These are phyloP conservation scores for Magnusiomyces tetraspermus DNA, from an alignment of 1,139 yeast genomes.

Conservation along the genomic window DNA sequence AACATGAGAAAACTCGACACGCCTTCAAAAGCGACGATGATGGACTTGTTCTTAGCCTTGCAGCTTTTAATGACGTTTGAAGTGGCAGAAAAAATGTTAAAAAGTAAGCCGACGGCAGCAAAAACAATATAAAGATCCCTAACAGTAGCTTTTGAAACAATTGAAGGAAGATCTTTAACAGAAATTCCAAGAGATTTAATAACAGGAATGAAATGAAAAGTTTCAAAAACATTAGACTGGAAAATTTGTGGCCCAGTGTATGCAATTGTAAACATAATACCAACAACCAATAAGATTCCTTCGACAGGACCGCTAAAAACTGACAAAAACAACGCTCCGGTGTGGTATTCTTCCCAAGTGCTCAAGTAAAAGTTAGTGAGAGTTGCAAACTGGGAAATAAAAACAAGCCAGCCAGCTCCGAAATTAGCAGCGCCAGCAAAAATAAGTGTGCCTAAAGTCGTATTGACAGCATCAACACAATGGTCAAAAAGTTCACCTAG, in stretches of 20 bases:
- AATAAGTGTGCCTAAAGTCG: constrained; percentile 66
- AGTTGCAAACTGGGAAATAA: constrained; percentile 65
- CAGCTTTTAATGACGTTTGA: constrained; percentile 55
- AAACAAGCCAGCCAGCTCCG: constrained; percentile 57
- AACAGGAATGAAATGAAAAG: constrained; percentile 18
- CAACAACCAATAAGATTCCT: constrained; percentile 64
- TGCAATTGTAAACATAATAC: constrained; percentile 53
- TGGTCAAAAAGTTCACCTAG: constrained; percentile 92
- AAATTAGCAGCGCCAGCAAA: constrained; percentile 65
- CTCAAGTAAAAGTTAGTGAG: constrained; percentile 73
- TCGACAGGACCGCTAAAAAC: constrained; percentile 92
- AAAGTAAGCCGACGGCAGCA: constrained; percentile 51
- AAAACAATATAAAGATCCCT: constrained; percentile 40
- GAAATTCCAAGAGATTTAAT: constrained; percentile 14
- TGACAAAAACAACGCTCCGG: constrained; percentile 72
- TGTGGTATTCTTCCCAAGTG: constrained; percentile 95
- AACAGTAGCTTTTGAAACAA: constrained; percentile 20
- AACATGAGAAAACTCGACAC: constrained; percentile 61
- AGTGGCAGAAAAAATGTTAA: constrained; percentile 66
- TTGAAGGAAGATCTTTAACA: constrained; percentile 7
- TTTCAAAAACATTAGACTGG: constrained; percentile 41
- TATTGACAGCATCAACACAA: constrained; percentile 81
- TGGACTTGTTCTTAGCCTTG: constrained; percentile 28
- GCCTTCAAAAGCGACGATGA: constrained; percentile 47
- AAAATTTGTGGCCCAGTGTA: constrained; percentile 51